A percentile compares a stretch with the other conserved stretches of the same genome.
Evolutionary conservation across 306 rosid species (phyloP).

Genomic region (Lagenaria siceraria): DNA sequence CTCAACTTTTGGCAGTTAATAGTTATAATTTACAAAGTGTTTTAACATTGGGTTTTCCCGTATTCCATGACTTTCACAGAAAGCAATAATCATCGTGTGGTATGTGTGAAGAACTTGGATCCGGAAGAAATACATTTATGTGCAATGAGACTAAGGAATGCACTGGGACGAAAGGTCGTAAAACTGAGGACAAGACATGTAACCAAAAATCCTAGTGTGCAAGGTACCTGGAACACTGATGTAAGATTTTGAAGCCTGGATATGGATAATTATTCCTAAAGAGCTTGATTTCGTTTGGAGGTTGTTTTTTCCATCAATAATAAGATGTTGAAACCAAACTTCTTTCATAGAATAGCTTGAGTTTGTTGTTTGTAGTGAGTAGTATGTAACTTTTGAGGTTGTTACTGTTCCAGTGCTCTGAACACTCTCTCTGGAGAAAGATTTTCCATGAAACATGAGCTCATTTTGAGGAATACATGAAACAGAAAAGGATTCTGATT

Average conservation of each 20-base stretch:
- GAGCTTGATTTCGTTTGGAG: background rate
- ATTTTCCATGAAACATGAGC: background rate
- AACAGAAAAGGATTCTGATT: background rate
- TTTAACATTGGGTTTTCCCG: background rate
- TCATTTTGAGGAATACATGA: background rate
- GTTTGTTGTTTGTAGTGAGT: background rate
- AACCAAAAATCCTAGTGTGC: conserved; percentile 76
- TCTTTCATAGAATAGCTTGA: background rate
- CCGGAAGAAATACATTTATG: conserved; percentile 51
- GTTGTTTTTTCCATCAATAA: background rate
- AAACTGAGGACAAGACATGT: conserved; percentile 82
- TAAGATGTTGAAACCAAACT: background rate
- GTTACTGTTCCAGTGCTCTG: background rate
- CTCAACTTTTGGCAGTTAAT: background rate
- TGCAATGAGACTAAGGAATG: conserved; percentile 68
- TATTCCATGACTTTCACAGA: conserved; percentile 21
- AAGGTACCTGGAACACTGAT: conserved; percentile 91
- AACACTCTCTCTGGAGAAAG: background rate
- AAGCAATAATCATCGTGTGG: conserved; percentile 56
- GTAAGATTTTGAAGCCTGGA: conserved; percentile 28
- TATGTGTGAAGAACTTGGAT: conserved; percentile 85
- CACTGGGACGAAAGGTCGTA: conserved; percentile 83
- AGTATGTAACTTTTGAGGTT: background rate
- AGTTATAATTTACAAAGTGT: background rate
- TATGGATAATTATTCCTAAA: background rate